phyloP scores from a whole-genome alignment of 202 grass and related monocot species.

The Bolboschoenoplectus hybrid region DNA sequence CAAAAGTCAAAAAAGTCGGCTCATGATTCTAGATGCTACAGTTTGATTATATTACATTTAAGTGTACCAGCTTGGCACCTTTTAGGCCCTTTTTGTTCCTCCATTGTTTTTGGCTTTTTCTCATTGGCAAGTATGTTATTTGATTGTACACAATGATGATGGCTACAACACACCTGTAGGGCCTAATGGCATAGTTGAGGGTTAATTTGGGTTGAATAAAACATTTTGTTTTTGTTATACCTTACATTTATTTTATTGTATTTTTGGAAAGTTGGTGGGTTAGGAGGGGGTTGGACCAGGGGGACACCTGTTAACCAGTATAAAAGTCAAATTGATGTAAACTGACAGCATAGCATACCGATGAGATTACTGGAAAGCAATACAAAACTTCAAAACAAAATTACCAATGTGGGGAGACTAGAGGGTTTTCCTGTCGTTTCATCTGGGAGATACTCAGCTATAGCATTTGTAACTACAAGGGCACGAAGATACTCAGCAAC shows the following conservation, averaged over 20 bases:
- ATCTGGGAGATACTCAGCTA: slow-evolving; percentile 89
- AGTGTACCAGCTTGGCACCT: neutral
- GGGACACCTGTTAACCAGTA: neutral
- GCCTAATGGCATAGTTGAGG: neutral
- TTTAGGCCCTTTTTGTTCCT: neutral
- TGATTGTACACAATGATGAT: neutral
- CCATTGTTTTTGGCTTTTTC: neutral
- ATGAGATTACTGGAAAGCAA: slow-evolving; percentile 27
- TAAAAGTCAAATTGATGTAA: neutral
- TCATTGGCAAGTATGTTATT: neutral
- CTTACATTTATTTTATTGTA: neutral
- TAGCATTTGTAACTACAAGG: slow-evolving; percentile 80
- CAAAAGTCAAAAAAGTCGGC: slow-evolving; percentile 40
- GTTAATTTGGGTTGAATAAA: neutral
- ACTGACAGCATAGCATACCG: neutral
- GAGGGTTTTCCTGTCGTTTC: slow-evolving; percentile 79
- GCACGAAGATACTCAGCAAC: slow-evolving; percentile 94
- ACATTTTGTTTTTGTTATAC: neutral
- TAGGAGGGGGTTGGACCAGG: neutral
- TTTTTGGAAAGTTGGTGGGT: neutral
- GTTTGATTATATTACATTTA: slow-evolving; percentile 33
- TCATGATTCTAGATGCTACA: slow-evolving; percentile 11
- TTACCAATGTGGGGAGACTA: slow-evolving; percentile 83
- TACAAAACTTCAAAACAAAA: slow-evolving; percentile 30
- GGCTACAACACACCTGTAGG: neutral